Evolutionary conservation across 306 rosid genomes (phyloP).

Genomic region (Vigna reflexopilosa): DNA sequence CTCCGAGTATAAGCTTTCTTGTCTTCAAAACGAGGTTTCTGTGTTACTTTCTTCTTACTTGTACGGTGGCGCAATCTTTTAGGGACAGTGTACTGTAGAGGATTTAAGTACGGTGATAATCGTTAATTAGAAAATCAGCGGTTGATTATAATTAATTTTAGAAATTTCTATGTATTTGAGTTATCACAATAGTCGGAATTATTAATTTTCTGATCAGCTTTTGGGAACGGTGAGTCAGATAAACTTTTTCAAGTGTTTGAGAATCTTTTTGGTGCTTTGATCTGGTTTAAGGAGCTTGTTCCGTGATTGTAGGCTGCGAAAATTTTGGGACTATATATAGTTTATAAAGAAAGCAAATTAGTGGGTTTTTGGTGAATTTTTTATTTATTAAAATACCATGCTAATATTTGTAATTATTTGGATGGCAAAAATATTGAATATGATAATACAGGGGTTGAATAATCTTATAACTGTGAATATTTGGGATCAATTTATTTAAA

Average conservation of each 20-base stretch:
- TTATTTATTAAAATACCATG: background rate
- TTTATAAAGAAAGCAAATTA: background rate
- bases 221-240: background rate
- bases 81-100: background rate
- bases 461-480: background rate
- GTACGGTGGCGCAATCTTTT: no score
- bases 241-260: background rate
- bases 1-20: background rate
- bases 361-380: background rate
- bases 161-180: background rate
- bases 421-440: constrained; percentile 19
- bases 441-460: background rate
- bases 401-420: background rate
- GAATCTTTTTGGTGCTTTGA: constrained; percentile 9
- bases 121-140: background rate
- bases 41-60: no score
- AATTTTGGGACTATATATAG: background rate
- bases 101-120: background rate
- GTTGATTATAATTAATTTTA: background rate
- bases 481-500: background rate
- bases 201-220: background rate
- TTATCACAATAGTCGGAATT: background rate
- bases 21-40: constrained; percentile 1
- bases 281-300: constrained; percentile 12
- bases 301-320: background rate